A percentile compares a stretch with the other conserved stretches of the same genome.
Conservation (phyloP, 768 basidiomycete species). For the Tephrocybe rancida region DNA sequence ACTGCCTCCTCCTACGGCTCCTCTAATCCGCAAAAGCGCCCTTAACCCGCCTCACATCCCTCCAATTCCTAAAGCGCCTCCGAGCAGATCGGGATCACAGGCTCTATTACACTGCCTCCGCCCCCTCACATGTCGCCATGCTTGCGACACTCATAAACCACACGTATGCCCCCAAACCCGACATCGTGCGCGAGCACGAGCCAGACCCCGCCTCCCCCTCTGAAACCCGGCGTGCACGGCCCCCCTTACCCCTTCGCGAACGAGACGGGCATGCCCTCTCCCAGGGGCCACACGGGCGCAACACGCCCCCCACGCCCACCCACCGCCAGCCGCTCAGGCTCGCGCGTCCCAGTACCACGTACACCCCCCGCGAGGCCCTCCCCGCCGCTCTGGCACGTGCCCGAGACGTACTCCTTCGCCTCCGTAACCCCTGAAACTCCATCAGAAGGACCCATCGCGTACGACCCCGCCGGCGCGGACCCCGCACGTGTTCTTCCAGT, state of each 20-base stretch:
- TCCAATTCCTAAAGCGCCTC: conserved; percentile 88
- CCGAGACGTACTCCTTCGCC: conserved; percentile 64
- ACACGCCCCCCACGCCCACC: conserved; percentile 36
- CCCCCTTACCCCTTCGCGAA: conserved; percentile 50
- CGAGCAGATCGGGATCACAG: conserved; percentile 90
- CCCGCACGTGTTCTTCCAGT: conserved; percentile 63
- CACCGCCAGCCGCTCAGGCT: too few species aligned
- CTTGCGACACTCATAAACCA: conserved; percentile 71
- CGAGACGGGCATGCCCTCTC: conserved; percentile 52
- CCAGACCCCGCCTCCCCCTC: conserved; percentile 17
- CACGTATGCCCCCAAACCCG: too few species aligned
- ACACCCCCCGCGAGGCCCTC: conserved; percentile 36
- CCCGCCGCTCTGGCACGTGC: conserved; percentile 66
- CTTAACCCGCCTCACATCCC: conserved; percentile 65
- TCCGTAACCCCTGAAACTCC: conserved; percentile 59
- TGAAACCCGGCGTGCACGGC: conserved; percentile 46
- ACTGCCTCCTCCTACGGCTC: conserved; percentile 50
- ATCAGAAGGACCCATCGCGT: conserved; percentile 70
- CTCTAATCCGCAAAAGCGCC: conserved; percentile 48
- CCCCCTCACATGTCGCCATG: conserved; percentile 54
- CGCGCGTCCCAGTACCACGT: too few species aligned
- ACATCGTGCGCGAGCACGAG: conserved; percentile 17
- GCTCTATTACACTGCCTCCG: conserved; percentile 70
- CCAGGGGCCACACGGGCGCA: conserved; percentile 48
- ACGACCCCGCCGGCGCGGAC: conserved; percentile 53